Evolutionary conservation across 1,139 yeast species (phyloP).

Genomic region (Saccharomyces hybrid): DNA sequence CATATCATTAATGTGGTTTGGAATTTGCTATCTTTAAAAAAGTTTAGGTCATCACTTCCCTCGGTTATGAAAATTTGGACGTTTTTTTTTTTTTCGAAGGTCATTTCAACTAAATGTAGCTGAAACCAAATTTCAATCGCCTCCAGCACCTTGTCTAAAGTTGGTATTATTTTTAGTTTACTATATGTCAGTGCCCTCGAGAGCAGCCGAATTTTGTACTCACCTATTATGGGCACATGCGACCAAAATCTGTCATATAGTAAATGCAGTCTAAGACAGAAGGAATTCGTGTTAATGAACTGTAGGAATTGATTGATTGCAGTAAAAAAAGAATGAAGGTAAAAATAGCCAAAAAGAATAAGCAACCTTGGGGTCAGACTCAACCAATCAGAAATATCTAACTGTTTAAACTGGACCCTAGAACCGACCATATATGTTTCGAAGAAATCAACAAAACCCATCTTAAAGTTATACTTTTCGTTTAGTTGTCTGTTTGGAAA

Average conservation of each 20-base stretch:
- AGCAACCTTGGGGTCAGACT: slow-evolving; percentile 5
- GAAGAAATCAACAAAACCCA: slow-evolving; percentile 15
- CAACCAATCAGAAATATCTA: slow-evolving; percentile 11
- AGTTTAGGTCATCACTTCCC: slow-evolving; percentile 17
- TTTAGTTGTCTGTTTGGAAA: not conserved
- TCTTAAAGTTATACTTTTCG: not conserved
- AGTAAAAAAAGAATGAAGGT: slow-evolving; percentile 6
- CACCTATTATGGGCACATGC: slow-evolving; percentile 21
- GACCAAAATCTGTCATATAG: slow-evolving; percentile 12
- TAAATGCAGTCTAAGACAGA: slow-evolving; percentile 3
- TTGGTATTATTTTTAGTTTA: slow-evolving; percentile 7
- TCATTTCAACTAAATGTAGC: slow-evolving; percentile 15
- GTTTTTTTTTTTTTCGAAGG: slow-evolving; percentile 16
- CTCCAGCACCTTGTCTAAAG: slow-evolving; percentile 7
- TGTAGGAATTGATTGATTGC: not conserved
- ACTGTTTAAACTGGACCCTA: slow-evolving; percentile 5
- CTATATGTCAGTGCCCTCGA: slow-evolving; percentile 8
- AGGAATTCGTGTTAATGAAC: slow-evolving; percentile 4
- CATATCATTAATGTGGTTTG: slow-evolving; percentile 22
- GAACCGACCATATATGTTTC: slow-evolving; percentile 19
- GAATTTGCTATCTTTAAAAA: slow-evolving; percentile 9
- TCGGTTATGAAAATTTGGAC: slow-evolving; percentile 20
- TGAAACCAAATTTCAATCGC: slow-evolving; percentile 17
- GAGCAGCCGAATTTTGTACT: slow-evolving; percentile 3
- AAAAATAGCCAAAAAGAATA: slow-evolving; percentile 8